Base-by-base conservation (phyloP, 768 basidiomycete genomes). In the Boletus sp. region DNA sequence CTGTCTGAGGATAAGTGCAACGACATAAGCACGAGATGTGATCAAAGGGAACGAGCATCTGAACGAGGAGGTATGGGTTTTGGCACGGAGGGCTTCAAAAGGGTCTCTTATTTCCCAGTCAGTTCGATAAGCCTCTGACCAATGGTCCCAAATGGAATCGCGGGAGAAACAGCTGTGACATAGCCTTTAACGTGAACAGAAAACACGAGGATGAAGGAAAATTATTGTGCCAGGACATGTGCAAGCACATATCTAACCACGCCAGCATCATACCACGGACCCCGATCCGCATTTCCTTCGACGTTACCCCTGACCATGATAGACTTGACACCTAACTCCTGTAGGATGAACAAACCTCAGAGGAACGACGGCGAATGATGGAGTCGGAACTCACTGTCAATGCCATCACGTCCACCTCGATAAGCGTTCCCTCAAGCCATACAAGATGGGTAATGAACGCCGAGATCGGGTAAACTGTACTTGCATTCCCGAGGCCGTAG, bases 371-470 rank as follows among this genome's bases (percentile, higher is more conserved):
- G 27, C 13, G 23, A 35, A 42, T 34, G 55, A 49, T 45, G 47
- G 23, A 50, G 42, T 25, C 19, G 29, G 38, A 46, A 42, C 84
- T 65, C 62, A 92, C 93, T 40, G 79, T 79, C 44, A 94, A 79
- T 10, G 69, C 71, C 43, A 69, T 66, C 37, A 77, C 74, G 65
- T 96, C 85, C 23, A 96, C 83, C 0, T 70, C 58, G 9, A 97
- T 80, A 9, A 65, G 63, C 4, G 84, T 80, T 2, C 80, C 85
- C 62, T 82, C 79, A 10, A 94, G 77, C 70, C 88, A 87, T 5
- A 94, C 82, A 27, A 97, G 69, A 70, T 96, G 92, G 6, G 91
- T 93, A 55, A 97, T 75, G 65, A 93, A 91, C 1, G 89, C 87
- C 17, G 88, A 88, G 6, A 83, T 71, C 6, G 90, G 90, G 63